phyloP scores from a whole-genome alignment of 169 alveolate species.

The Perkinsus marinus region DNA sequence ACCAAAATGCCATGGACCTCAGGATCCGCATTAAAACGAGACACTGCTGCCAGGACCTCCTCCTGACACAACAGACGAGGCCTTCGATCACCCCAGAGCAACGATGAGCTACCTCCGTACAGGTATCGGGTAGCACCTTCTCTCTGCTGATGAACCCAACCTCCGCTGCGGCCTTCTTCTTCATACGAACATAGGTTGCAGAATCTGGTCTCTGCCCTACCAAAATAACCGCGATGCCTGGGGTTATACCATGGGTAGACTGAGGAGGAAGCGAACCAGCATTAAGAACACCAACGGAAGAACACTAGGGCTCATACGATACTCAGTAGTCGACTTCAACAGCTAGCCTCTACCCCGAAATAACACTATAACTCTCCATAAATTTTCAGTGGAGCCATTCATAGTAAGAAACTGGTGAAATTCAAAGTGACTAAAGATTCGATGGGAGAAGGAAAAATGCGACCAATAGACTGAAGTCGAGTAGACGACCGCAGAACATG shows the following conservation, averaged over 20 bases:
- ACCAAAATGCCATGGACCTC: constrained; percentile 41
- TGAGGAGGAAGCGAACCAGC: neutral
- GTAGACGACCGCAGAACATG: no score
- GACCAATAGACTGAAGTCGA: no score
- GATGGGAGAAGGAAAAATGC: no score
- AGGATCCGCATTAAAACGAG: constrained; percentile 22
- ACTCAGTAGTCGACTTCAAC: no score
- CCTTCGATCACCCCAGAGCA: no score
- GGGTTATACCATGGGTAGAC: neutral
- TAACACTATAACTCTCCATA: no score
- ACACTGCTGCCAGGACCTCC: constrained; percentile 22
- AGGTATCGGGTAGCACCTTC: neutral
- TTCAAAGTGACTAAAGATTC: no score
- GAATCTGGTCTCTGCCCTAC: constrained; percentile 10
- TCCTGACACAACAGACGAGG: neutral
- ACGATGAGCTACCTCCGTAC: neutral
- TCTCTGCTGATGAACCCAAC: constrained; percentile 4
- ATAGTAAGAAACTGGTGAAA: no score
- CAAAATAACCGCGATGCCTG: constrained; percentile 8
- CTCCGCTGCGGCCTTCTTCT: constrained; percentile 11
- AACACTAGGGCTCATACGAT: no score
- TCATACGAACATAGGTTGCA: constrained; percentile 11
- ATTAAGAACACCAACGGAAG: neutral
- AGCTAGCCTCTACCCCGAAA: no score
- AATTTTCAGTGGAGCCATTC: no score